Percentiles rank a stretch among this genome's conserved stretches.
Conservation (phyloP, 805 yeast species). For the Candida tallmaniae region DNA sequence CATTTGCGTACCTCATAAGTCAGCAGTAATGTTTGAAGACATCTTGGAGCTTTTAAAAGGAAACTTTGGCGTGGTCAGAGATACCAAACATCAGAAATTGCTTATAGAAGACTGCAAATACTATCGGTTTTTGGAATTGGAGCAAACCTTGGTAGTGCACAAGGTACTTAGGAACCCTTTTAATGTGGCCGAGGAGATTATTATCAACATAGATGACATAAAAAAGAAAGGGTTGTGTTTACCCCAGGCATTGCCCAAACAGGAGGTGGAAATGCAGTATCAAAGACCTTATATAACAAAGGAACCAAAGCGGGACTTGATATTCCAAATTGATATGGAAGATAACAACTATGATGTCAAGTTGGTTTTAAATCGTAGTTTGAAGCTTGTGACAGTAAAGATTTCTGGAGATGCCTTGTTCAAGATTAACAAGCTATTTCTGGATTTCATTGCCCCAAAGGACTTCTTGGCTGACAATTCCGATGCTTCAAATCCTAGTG, state of each 20-base stretch:
- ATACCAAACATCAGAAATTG: conserved; percentile 52
- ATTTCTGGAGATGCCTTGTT: conserved; percentile 20
- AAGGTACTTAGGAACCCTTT: conserved; percentile 50
- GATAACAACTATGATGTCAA: conserved; percentile 23
- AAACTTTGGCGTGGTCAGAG: conserved; percentile 40
- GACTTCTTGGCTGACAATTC: conserved; percentile 15
- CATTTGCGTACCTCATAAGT: conserved; percentile 46
- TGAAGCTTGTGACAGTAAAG: conserved; percentile 21
- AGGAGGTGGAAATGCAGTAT: conserved; percentile 32
- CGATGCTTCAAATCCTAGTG: conserved; percentile 12
- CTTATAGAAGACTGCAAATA: conserved; percentile 69
- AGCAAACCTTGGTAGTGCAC: conserved; percentile 61
- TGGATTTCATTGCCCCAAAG: conserved; percentile 11
- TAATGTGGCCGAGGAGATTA: conserved; percentile 47
- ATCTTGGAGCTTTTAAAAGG: conserved; percentile 57
- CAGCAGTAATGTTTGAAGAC: conserved; percentile 50
- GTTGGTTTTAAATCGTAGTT: conserved; percentile 26
- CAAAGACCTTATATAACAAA: conserved; percentile 28
- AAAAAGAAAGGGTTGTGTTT: conserved; percentile 7
- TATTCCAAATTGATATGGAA: conserved; percentile 22
- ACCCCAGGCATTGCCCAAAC: conserved; percentile 18
- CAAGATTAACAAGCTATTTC: conserved; percentile 22
- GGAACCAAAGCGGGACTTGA: conserved; percentile 29
- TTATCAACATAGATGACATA: conserved; percentile 43
- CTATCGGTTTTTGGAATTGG: conserved; percentile 70